Percentiles rank a stretch among this genome's conserved stretches.
These are phyloP conservation scores for Corymbia maculata DNA, from an alignment of 345 rosid species.

Conservation along the genomic window DNA sequence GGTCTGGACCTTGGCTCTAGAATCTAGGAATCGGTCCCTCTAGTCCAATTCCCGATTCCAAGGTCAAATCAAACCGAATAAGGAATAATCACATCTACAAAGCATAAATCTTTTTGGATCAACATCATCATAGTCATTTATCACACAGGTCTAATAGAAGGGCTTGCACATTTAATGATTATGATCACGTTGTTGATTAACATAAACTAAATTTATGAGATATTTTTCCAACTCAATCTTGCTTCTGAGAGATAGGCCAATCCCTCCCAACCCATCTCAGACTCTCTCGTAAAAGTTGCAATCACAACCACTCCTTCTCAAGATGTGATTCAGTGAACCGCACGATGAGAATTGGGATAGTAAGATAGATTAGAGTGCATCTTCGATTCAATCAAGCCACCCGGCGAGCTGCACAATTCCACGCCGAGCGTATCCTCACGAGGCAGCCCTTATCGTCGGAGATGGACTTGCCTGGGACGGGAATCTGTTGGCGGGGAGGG, in stretches of 20 bases:
- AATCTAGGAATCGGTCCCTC: no score
- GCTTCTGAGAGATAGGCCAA: background rate
- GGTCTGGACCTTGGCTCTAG: no score
- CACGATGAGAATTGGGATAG: background rate
- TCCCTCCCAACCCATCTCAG: background rate
- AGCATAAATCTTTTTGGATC: background rate
- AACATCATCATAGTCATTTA: fast-evolving
- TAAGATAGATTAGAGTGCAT: background rate
- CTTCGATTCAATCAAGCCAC: background rate
- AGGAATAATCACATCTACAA: no score
- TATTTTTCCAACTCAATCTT: background rate
- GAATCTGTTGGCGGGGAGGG: background rate
- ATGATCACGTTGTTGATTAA: background rate
- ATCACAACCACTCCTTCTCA: background rate
- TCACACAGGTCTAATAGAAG: background rate
- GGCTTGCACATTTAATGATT: background rate
- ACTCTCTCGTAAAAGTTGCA: no score
- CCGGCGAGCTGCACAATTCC: background rate
- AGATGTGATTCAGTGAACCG: background rate
- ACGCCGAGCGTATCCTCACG: background rate
- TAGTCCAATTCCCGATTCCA: no score
- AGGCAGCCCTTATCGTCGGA: no score
- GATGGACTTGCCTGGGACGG: background rate
- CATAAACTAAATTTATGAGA: background rate
- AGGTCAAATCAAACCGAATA: no score